Conservation (phyloP, 805 yeast species). For the Barnettozyma wickerhamii region DNA sequence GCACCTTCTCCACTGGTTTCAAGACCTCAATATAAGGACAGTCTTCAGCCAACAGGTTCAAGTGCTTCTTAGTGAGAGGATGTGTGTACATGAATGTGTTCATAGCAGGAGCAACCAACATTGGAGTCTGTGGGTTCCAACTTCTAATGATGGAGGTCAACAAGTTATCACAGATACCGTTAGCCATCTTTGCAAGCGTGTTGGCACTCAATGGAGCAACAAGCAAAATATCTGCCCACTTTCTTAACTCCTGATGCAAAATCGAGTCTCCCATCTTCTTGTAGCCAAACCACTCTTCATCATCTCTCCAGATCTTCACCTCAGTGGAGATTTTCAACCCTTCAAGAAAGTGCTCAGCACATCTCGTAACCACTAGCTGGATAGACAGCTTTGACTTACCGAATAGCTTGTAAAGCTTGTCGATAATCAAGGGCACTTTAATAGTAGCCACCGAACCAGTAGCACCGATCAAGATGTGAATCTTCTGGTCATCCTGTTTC, state of each 20-base stretch:
- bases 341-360: constrained; percentile 66
- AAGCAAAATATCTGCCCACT: constrained; percentile 80
- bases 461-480: constrained; percentile 86
- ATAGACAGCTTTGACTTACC: constrained; percentile 71
- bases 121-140: constrained; percentile 74
- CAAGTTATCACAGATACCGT: constrained; percentile 75
- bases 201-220: constrained; percentile 80
- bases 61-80: constrained; percentile 71
- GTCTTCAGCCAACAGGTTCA: constrained; percentile 57
- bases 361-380: constrained; percentile 77
- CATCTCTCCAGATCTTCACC: constrained; percentile 82
- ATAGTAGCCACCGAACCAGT: constrained; percentile 97
- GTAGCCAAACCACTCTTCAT: constrained; percentile 64
- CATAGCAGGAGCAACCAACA: constrained; percentile 81
- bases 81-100: constrained; percentile 81
- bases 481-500: constrained; percentile 74
- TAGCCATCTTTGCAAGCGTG: constrained; percentile 67
- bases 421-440: constrained; percentile 85
- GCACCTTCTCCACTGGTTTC: constrained; percentile 78
- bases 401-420: constrained; percentile 76
- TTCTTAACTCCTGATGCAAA: constrained; percentile 70
- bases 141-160: constrained; percentile 70
- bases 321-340: constrained; percentile 64
- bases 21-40: constrained; percentile 71
- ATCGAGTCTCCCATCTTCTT: constrained; percentile 66